Conservation (phyloP, 140 eudicot genomes). For the Erigeron philadelphicus region DNA sequence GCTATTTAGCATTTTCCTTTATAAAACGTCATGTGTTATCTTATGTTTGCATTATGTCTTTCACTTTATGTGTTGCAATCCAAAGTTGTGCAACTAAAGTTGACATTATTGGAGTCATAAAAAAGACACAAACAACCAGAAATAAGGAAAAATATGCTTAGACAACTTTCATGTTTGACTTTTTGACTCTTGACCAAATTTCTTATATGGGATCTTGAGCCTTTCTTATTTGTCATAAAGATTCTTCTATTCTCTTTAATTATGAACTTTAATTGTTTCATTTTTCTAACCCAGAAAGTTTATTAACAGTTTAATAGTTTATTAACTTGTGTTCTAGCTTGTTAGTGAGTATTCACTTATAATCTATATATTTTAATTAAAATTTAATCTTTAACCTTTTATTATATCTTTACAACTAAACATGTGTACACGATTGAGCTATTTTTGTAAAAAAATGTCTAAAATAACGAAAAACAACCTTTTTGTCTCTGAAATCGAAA, state of each 20-base stretch:
- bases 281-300: no score
- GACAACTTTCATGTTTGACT: constrained; percentile 28
- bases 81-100: neutral
- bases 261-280: no score
- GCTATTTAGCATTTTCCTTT: no score
- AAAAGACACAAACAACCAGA: neutral
- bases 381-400: no score
- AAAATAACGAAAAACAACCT: neutral
- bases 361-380: no score
- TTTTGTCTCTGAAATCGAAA: neutral
- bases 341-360: no score
- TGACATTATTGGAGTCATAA: constrained; percentile 14
- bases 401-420: no score
- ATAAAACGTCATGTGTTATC: neutral
- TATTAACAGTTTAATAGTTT: no score
- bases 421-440: no score
- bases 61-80: neutral
- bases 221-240: neutral
- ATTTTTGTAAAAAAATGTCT: no score
- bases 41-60: neutral
- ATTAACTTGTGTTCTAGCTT: no score
- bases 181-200: constrained; percentile 26
- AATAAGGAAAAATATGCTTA: neutral
- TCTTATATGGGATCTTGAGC: constrained; percentile 29
- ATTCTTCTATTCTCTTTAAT: neutral